A percentile compares a stretch with the other conserved stretches of the same genome.
phyloP scores from a whole-genome alignment of 1,139 yeast species.

The Debaryomycetaceae sp. region DNA sequence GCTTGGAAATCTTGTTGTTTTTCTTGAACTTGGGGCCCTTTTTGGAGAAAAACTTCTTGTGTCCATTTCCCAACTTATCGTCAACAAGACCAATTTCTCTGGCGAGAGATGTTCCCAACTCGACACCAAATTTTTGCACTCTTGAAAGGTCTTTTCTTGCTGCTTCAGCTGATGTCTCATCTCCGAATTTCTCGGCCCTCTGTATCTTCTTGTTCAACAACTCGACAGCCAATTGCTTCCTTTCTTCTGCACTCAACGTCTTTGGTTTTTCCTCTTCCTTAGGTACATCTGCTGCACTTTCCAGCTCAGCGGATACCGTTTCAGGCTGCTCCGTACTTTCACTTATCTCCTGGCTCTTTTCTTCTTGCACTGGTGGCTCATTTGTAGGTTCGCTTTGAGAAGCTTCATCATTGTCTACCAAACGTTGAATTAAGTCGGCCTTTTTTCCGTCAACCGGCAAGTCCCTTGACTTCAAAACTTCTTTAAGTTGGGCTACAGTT shows the following conservation, averaged over 20 bases:
- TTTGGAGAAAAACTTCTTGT: constrained; percentile 13
- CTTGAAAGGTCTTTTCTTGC: constrained; percentile 63
- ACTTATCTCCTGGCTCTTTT: constrained; percentile 8
- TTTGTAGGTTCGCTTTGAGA: constrained; percentile 5
- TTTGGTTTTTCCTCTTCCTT: constrained; percentile 28
- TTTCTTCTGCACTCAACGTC: constrained; percentile 60
- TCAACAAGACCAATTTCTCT: constrained; percentile 59
- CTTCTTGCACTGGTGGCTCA: constrained; percentile 4
- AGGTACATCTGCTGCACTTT: constrained; percentile 11
- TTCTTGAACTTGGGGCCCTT: constrained; percentile 9
- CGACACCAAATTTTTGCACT: constrained; percentile 82
- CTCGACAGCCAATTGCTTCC: constrained; percentile 65
- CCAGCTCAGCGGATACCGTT: constrained; percentile 19
- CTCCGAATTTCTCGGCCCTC: constrained; percentile 78
- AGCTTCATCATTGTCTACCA: constrained; percentile 36
- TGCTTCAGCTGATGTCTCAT: constrained; percentile 49
- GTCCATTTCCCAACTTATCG: constrained; percentile 23
- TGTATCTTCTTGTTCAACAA: constrained; percentile 63
- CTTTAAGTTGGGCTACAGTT: constrained; percentile 87
- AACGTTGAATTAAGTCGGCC: constrained; percentile 73
- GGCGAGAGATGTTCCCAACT: constrained; percentile 64
- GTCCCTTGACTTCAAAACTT: constrained; percentile 63
- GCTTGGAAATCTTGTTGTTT: constrained; percentile 12
- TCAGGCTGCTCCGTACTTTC: constrained; percentile 13
- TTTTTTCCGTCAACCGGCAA: constrained; percentile 79